Evolutionary conservation across 305 asterid species (phyloP).

Genomic region (Solanum aculeatissimum): DNA sequence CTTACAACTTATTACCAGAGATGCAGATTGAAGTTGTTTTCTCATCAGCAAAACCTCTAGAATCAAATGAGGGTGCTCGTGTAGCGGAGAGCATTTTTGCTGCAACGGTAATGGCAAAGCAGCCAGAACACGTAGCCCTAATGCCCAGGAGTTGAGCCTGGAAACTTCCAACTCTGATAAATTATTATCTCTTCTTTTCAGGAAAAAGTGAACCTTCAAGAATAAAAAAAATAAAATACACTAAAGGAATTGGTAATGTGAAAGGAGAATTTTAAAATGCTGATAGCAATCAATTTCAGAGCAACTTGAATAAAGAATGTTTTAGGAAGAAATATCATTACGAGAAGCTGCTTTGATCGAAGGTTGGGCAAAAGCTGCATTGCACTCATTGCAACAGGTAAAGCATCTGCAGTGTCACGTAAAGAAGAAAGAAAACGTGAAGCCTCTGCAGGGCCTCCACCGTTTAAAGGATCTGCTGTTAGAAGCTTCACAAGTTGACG

Average conservation of each 20-base stretch:
- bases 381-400: constrained; percentile 98
- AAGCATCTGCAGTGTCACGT: constrained; percentile 88
- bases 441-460: constrained; percentile 99
- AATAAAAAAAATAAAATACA: neutral
- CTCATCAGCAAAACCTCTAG: constrained; percentile 95
- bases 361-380: constrained; percentile 98
- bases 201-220: constrained; percentile 91
- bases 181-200: constrained; percentile 87
- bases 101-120: constrained; percentile 97
- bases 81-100: constrained; percentile 93
- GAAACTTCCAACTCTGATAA: constrained; percentile 81
- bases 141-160: constrained; percentile 94
- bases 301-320: neutral
- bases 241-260: neutral
- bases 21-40: constrained; percentile 95
- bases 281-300: neutral
- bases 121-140: constrained; percentile 97
- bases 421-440: constrained; percentile 94
- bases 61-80: constrained; percentile 94
- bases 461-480: constrained; percentile 86
- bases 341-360: constrained; percentile 97
- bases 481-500: constrained; percentile 99
- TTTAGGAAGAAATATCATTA: constrained; percentile 24
- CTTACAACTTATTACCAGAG: constrained; percentile 47
- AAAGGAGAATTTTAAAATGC: neutral